phyloP scores from a whole-genome alignment of 75 land plant genomes.

The Sequoia sempervirens region DNA sequence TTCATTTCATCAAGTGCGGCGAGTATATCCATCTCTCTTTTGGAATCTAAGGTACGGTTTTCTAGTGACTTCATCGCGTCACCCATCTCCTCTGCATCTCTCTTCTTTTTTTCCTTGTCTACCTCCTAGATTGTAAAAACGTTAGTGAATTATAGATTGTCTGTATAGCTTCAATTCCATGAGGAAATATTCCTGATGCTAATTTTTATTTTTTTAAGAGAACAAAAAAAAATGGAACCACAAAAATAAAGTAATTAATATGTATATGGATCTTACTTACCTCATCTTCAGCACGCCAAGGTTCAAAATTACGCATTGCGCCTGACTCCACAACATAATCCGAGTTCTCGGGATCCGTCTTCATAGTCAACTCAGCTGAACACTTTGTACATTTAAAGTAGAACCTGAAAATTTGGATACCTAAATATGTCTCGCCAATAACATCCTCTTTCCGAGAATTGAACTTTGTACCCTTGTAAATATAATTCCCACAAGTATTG shows the following conservation, averaged over 20 bases:
- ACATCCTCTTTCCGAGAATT: conserved; percentile 90
- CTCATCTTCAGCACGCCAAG: conserved; percentile 95
- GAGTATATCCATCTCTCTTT: conserved; percentile 93
- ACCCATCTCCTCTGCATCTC: conserved; percentile 89
- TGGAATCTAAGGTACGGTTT: conserved; percentile 88
- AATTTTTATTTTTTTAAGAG: not conserved
- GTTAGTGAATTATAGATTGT: not conserved
- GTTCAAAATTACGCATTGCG: conserved; percentile 92
- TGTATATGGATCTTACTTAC: conserved; percentile 17
- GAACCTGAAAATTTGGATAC: conserved; percentile 93
- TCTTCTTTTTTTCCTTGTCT: conserved; percentile 67
- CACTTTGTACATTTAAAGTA: conserved; percentile 93
- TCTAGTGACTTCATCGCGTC: conserved; percentile 96
- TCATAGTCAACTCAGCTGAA: conserved; percentile 84
- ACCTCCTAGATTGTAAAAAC: conserved; percentile 28
- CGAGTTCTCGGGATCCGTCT: conserved; percentile 92
- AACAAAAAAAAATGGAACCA: not conserved
- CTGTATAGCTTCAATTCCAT: not conserved
- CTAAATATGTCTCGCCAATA: conserved; percentile 81
- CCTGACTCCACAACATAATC: conserved; percentile 92
- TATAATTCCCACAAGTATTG: conserved; percentile 82
- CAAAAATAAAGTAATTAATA: not conserved
- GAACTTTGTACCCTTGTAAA: conserved; percentile 93
- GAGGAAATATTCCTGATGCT: not conserved
- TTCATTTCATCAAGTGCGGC: conserved; percentile 96